Evolutionary conservation across 129 eudicot genomes (phyloP).

Genomic region (Kitagawia praeruptora): DNA sequence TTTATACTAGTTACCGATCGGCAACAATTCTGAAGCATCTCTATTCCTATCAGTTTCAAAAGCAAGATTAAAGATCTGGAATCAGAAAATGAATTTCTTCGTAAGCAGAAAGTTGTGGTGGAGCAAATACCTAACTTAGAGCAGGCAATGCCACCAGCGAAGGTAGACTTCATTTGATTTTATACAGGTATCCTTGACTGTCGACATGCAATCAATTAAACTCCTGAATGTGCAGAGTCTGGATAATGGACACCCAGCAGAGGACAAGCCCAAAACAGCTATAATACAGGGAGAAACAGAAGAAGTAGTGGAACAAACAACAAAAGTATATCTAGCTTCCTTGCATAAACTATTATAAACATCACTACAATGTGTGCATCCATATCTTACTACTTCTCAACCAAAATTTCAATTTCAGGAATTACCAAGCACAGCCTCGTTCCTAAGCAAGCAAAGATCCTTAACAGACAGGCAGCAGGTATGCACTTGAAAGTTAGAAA

Average conservation of each 20-base stretch:
- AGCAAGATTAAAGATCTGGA: constrained; percentile 61
- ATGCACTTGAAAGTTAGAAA: constrained; percentile 21
- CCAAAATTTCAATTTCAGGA: constrained; percentile 38
- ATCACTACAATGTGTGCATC: constrained; percentile 9
- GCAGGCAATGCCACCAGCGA: constrained; percentile 23
- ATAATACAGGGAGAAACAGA: constrained; percentile 25
- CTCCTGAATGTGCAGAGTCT: constrained; percentile 30
- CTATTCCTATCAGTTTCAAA: constrained; percentile 40
- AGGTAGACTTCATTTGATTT: constrained; percentile 30
- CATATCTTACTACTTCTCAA: constrained; percentile 4
- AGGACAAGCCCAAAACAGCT: constrained; percentile 27
- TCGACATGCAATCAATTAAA: constrained; percentile 1
- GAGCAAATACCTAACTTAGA: constrained; percentile 40
- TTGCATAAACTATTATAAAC: not conserved
- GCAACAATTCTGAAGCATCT: constrained; percentile 5
- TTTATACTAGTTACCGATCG: not conserved
- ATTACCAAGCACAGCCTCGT: constrained; percentile 24
- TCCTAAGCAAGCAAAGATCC: constrained; percentile 77
- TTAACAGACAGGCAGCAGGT: constrained; percentile 95
- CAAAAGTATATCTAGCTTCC: constrained; percentile 25
- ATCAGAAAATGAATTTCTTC: constrained; percentile 59
- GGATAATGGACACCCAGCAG: constrained; percentile 36
- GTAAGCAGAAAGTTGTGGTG: constrained; percentile 47
- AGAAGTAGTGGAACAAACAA: constrained; percentile 31
- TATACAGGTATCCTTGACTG: constrained; percentile 6